Percentiles rank a stretch among this genome's conserved stretches.
These are phyloP conservation scores for Mycena olivaceomarginata DNA, from an alignment of 768 basidiomycete species.

Conservation along the genomic window DNA sequence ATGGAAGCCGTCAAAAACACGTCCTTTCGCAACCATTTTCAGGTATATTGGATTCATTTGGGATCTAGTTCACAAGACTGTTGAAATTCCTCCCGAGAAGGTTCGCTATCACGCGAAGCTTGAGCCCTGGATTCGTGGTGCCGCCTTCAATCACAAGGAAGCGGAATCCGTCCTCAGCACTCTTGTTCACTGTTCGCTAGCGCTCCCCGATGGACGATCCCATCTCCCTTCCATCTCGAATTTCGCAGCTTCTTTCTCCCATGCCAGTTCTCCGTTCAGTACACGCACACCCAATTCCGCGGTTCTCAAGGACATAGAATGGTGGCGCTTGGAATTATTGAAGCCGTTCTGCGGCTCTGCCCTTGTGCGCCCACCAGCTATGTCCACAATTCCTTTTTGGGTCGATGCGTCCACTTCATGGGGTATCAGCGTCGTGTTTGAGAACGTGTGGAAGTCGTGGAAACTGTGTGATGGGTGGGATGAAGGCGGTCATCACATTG, in stretches of 20 bases:
- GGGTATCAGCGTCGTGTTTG: too few species aligned
- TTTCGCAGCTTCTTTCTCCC: conserved; percentile 35
- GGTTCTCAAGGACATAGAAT: conserved; percentile 47
- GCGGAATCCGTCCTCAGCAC: conserved; percentile 55
- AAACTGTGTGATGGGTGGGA: too few species aligned
- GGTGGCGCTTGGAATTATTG: conserved; percentile 50
- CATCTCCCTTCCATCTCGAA: conserved; percentile 53
- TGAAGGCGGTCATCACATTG: too few species aligned
- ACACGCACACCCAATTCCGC: conserved; percentile 35
- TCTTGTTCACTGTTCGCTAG: conserved; percentile 58
- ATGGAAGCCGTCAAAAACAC: conserved; percentile 51
- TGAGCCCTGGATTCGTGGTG: conserved; percentile 51
- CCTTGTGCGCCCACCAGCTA: too few species aligned
- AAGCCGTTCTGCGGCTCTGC: conserved; percentile 14
- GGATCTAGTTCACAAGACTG: conserved; percentile 52
- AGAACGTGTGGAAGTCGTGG: too few species aligned
- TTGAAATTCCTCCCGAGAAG: conserved; percentile 55
- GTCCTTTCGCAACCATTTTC: conserved; percentile 52
- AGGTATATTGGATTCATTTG: conserved; percentile 62
- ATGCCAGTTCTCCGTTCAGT: conserved; percentile 41
- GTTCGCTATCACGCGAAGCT: neutral
- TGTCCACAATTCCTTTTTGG: too few species aligned
- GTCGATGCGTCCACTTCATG: too few species aligned
- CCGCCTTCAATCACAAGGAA: conserved; percentile 42
- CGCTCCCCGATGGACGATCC: conserved; percentile 52